Evolutionary conservation across 2,329 filamentous ascomycete genomes (phyloP), one percentile per base, ranked within the genome.

Genomic region (Arachnomyces sp.): DNA sequence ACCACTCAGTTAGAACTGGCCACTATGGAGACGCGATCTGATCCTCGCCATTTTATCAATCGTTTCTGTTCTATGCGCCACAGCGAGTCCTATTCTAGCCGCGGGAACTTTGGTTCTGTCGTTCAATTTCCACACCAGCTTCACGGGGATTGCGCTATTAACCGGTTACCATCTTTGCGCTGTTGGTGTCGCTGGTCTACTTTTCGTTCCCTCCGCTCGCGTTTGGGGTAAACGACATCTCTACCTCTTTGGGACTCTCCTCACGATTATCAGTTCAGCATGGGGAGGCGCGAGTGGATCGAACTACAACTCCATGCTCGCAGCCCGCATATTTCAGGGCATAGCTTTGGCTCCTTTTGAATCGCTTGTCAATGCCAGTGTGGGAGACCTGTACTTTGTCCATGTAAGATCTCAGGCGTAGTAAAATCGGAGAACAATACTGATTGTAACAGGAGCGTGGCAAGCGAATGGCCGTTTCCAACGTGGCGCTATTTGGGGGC

Each of bases 141-240:
- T 94, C 54, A 84, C 82, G n/a, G 69, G 81, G 32, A 78, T 89
- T 43, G 88, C 88, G 2, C 69, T 92, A 9, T 67, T 94, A 31
- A 95, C 89, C 0, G 89, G 88, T 39, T 94, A 89, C 61, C 89
- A 87, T 59, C 73, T 95, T 14, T 76, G 89, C 18, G 90, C 87
- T 14, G 84, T 87, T 2, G 88, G 86, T 8, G 68, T 87, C 11
- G 82, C 83, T 1, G 88, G 85, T 37, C 78, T 92, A 59, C 72
- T 95, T 48, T 89, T 89, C 62, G 88, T 95, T 2, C 85, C 90
- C 0, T 85, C 82, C 1, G 87, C 85, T 14, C 78, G 89, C 42
- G 82, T 95, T 47, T 95, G 86, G 84, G 90, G 90, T 30, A 95
- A 94, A 64, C 76, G 89, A 31, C 90, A 95, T 66, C 67, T 88